These are phyloP conservation scores for Coleophoma cylindrospora DNA, from an alignment of 2,329 filamentous ascomycete genomes.

Conservation along the genomic window DNA sequence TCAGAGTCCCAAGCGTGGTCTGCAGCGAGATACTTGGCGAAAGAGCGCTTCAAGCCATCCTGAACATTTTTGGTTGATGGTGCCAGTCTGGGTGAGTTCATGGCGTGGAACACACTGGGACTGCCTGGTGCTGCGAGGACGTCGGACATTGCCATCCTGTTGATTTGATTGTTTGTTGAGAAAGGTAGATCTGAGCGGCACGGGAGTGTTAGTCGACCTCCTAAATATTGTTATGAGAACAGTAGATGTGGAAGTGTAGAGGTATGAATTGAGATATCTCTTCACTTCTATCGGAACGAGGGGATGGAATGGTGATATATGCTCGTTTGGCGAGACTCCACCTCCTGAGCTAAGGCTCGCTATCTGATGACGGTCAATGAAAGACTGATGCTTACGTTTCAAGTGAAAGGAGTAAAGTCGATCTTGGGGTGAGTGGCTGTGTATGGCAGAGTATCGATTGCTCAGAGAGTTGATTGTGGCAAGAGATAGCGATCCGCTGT, in stretches of 20 bases:
- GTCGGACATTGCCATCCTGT: slow-evolving; percentile 21
- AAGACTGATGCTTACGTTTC: not conserved
- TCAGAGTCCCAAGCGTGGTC: slow-evolving; percentile 17
- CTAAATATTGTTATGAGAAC: not conserved
- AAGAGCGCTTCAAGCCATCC: slow-evolving; percentile 25
- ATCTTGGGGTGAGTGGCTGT: not conserved
- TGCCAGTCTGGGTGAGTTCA: slow-evolving; percentile 17
- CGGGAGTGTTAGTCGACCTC: not conserved
- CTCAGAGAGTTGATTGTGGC: not conserved
- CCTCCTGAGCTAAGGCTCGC: no score
- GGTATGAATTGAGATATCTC: not conserved
- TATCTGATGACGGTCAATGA: not conserved
- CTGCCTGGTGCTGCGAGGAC: slow-evolving; percentile 15
- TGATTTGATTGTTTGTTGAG: not conserved
- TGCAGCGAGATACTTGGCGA: slow-evolving; percentile 24
- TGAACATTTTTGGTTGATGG: slow-evolving; percentile 22
- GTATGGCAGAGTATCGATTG: no score
- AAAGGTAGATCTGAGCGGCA: not conserved
- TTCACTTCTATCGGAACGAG: no score
- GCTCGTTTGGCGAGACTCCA: no score
- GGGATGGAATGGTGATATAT: no score
- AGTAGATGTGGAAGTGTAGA: not conserved
- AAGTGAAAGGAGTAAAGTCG: not conserved
- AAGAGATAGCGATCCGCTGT: not conserved
- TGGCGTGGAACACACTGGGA: slow-evolving; percentile 17